These are phyloP conservation scores for Chlamydomonas asymmetrica DNA, from an alignment of 139 green algal species.

Conservation along the genomic window DNA sequence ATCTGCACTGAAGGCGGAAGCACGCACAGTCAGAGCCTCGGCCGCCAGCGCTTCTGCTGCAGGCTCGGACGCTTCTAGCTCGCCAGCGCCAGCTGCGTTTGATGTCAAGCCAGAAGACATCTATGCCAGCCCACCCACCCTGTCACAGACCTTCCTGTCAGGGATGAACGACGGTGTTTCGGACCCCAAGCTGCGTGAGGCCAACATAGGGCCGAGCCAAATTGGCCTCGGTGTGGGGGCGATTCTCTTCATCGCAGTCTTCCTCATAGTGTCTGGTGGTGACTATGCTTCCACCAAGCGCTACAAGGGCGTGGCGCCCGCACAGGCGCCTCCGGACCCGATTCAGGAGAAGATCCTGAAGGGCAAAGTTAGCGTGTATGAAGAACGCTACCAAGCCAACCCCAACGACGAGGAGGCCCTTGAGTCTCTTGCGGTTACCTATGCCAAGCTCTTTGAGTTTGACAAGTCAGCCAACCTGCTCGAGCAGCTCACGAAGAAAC, in stretches of 20 bases:
- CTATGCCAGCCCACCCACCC: constrained; percentile 53
- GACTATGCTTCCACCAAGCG: constrained; percentile 46
- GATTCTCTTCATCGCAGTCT: constrained; percentile 44
- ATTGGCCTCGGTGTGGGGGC: constrained; percentile 44
- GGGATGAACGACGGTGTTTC: constrained; percentile 40
- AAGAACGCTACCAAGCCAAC: constrained; percentile 14
- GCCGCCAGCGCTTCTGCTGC: not conserved
- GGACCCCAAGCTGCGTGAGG: constrained; percentile 54
- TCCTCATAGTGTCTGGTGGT: constrained; percentile 45
- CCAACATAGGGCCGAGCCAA: constrained; percentile 56
- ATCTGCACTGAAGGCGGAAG: constrained; percentile 35
- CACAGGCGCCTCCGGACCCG: constrained; percentile 35
- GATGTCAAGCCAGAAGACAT: constrained; percentile 35
- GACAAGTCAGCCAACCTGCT: constrained; percentile 42
- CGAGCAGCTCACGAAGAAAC: constrained; percentile 37
- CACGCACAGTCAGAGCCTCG: not conserved
- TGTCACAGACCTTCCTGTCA: constrained; percentile 35
- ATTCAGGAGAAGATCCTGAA: constrained; percentile 45
- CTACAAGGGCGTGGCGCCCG: constrained; percentile 39
- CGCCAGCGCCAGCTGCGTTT: constrained; percentile 25
- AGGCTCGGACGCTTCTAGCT: not conserved
- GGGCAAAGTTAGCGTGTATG: constrained; percentile 31
- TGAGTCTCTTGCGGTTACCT: constrained; percentile 44
- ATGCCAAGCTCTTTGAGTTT: constrained; percentile 52
- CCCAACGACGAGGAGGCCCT: constrained; percentile 38